Evolutionary conservation across 495 filamentous ascomycete species (phyloP), one percentile per base, ranked within the genome.

Genomic region (Pseudotulostoma volvatum): DNA sequence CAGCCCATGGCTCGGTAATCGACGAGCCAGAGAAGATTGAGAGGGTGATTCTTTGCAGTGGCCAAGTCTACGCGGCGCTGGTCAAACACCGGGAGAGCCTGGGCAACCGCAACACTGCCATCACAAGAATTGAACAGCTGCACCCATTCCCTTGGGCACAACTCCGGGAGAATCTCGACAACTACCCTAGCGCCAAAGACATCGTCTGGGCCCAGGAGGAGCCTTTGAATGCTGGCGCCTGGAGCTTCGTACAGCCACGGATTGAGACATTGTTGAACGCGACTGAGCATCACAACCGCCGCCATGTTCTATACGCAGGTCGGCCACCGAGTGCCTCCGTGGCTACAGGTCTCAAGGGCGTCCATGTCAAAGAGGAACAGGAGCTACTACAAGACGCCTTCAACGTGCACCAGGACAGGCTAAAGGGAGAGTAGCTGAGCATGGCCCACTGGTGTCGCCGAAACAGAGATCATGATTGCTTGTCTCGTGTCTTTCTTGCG

Each of bases 141-240:
- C 81, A 96, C 63, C 90, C 90, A 50, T 97, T 97, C 85, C 90
- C 90, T 3, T 97, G 90, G 88, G 79, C 82, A 47, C 83, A 88
- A 65, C 75, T 97, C 33, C 77, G 79, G 60, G 87, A 95, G 56
- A 95, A 95, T 68, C 69, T 97, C 20, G 86, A 97, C 66, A 72
- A 61, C 63, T 97, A 97, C 65, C 81, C 86, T 57, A 96, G 96
- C 56, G 84, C 90, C 53, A 79, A 93, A 68, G 82, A 85, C 44
- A 88, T 97, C 43, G 83, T 96, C 41, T 97, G 85, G 84, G 73
- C 68, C 42, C 90, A 97, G 66, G 90, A 97, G 63, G 90, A 97
- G 65, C 90, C 90, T 23, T 73, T 97, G 38, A 97, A 97, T 54
- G 90, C 90, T 11, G 90, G 90, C 53, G 79, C 79, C 30, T 97